phyloP scores from a whole-genome alignment of 139 green algal species.

The Chlamydomonas incerta region DNA sequence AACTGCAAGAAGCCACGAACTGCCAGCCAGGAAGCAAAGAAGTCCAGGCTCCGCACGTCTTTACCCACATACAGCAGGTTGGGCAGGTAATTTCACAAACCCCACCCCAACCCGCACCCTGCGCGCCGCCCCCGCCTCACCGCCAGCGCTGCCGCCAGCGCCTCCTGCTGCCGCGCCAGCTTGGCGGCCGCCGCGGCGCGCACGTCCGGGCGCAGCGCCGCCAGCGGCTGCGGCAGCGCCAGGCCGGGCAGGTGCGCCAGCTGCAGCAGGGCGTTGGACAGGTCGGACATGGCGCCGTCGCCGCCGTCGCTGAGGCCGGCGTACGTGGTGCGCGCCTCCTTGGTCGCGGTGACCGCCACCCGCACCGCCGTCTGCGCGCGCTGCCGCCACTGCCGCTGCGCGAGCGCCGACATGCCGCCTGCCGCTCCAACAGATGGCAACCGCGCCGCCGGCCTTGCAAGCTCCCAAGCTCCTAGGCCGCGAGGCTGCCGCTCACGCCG shows the following conservation, averaged over 20 bases:
- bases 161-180: constrained; percentile 11
- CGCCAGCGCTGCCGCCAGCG: neutral
- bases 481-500: neutral
- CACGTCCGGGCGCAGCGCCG: constrained; percentile 10
- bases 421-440: too few species aligned
- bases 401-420: constrained; percentile 15
- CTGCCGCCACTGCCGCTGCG: constrained; percentile 43
- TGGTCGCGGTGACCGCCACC: constrained; percentile 2
- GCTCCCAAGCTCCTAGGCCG: too few species aligned
- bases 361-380: constrained; percentile 20
- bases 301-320: constrained; percentile 23
- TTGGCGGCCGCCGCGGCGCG: constrained; percentile 27
- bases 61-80: too few species aligned
- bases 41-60: too few species aligned
- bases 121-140: neutral
- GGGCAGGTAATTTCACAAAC: too few species aligned
- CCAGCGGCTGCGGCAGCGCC: constrained; percentile 1
- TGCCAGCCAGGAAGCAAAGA: neutral
- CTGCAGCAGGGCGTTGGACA: constrained; percentile 14
- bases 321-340: constrained; percentile 29
- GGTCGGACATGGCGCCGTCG: constrained; percentile 9
- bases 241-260: neutral
- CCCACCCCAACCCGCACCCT: neutral
- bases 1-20: too few species aligned
- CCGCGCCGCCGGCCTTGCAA: too few species aligned